Base-by-base conservation (phyloP, 148 eudicot species). In the Persicaria tinctoria region DNA sequence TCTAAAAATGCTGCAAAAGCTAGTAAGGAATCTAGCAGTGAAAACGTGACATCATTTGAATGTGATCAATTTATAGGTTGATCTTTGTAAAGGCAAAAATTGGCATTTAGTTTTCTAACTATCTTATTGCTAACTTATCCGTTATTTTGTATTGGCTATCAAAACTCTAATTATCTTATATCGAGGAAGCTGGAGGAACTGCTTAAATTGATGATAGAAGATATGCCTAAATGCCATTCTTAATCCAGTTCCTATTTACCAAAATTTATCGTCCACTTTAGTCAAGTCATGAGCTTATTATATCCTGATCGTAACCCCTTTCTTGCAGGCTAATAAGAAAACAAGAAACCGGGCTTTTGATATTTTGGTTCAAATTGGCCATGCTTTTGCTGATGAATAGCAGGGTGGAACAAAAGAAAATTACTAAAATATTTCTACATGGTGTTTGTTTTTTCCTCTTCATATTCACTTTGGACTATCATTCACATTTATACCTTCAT, bases 281-380 rank as follows among this genome's bases (percentile, higher is more conserved):
- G 63, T 10, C 6, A 57, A 27, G 23, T 57, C 63, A 57, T 57
- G 32, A 63, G 18, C 66, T 23, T 23, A 23, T 60, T 60, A 12
- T 60, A 60, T 20, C 59, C 66, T 41, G 46, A 13, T 16, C 12
- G 18, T 41, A 12, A 46, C 16, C 45, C 60, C 60, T 50, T 72
- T 73, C 74, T 80, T 76, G 46, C 86, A 92, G 99, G 88, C 83
- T 73, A 96, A 92, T 81, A 96, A 85, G 77, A 96, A 90, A 87
- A 88, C 97, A 73, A 88, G 99, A 75, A 96, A 90, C 76, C 85
- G 89, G 82, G 97, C 99, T 66, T 96, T 92, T 88, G 97, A 92
- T 75, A 86, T 96, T 70, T 83, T 96, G 56, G 94, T 96, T 80
- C 92, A 92, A 83, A 96, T 95, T 77, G 99, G 97, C 63, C 97